Percentiles rank a stretch among this genome's conserved stretches.
These are phyloP conservation scores for Neurospora crassa DNA, from an alignment of 2,329 filamentous ascomycete species.

Conservation along the genomic window DNA sequence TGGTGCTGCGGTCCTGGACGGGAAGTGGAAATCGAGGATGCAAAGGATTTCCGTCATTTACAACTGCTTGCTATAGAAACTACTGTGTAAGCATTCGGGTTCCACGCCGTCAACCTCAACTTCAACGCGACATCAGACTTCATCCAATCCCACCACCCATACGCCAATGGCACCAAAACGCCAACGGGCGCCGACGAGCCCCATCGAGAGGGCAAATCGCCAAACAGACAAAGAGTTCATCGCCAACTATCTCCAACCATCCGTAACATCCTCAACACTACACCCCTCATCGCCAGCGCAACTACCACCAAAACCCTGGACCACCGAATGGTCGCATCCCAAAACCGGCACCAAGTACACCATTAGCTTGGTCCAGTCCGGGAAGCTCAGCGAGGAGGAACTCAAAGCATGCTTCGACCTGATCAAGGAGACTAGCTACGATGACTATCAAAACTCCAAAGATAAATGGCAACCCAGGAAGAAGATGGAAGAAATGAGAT, in stretches of 20 bases:
- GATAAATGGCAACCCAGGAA: constrained; percentile 51
- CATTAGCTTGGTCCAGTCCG: constrained; percentile 33
- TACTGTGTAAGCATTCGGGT: background rate
- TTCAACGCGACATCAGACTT: background rate
- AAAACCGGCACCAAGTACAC: constrained; percentile 29
- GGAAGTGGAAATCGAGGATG: background rate
- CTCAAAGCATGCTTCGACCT: constrained; percentile 44
- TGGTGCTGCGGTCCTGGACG: background rate
- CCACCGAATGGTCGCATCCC: constrained; percentile 41
- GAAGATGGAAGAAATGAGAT: constrained; percentile 61
- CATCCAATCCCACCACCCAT: background rate
- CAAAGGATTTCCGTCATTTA: background rate
- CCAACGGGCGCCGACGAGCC: constrained; percentile 16
- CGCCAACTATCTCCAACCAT: constrained; percentile 33
- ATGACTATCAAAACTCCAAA: constrained; percentile 53
- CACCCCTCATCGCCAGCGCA: background rate
- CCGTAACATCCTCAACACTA: constrained; percentile 24
- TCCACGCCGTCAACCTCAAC: background rate
- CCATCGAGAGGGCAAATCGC: constrained; percentile 38
- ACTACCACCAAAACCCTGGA: constrained; percentile 15
- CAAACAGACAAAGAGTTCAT: constrained; percentile 40
- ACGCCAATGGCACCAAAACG: constrained; percentile 19
- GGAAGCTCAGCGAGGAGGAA: constrained; percentile 31
- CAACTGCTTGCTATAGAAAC: background rate
- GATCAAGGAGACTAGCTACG: constrained; percentile 52